These are phyloP conservation scores for Lachnellula hyalina DNA, from an alignment of 2,329 filamentous ascomycete species.

Conservation along the genomic window DNA sequence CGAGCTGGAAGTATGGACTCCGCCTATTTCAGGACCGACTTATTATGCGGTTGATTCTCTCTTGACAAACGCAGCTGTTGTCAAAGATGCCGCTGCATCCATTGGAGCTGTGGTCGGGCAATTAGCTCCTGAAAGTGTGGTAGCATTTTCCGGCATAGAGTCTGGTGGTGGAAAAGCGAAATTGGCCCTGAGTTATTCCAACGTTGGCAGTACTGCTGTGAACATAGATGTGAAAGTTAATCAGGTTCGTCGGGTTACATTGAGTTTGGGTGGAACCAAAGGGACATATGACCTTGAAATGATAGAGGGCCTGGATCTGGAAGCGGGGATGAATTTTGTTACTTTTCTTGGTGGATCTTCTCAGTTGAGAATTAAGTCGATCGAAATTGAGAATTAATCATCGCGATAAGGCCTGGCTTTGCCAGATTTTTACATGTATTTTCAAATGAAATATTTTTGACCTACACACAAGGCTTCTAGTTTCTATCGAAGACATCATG, in stretches of 20 bases:
- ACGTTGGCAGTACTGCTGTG: background rate
- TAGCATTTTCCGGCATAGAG: slow-evolving; percentile 9
- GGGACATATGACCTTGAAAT: slow-evolving; percentile 1
- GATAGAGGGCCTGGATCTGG: background rate
- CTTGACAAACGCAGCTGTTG: slow-evolving; percentile 2
- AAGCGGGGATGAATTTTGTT: slow-evolving; percentile 9
- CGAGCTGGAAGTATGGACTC: slow-evolving; percentile 14
- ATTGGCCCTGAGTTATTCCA: slow-evolving; percentile 6
- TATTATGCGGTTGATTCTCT: slow-evolving; percentile 16
- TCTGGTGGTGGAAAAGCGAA: background rate
- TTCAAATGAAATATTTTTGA: no score
- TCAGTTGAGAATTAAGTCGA: background rate
- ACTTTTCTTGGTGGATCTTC: slow-evolving; percentile 7
- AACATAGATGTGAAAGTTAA: slow-evolving; percentile 5
- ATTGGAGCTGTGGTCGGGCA: slow-evolving; percentile 10
- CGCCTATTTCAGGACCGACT: background rate
- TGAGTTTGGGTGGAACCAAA: slow-evolving; percentile 1
- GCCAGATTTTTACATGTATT: no score
- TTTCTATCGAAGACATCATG: no score
- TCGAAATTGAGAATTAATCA: background rate
- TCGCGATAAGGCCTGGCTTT: no score
- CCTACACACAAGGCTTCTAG: no score
- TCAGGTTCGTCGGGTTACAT: slow-evolving; percentile 1
- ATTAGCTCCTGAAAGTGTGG: background rate
- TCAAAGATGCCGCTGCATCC: slow-evolving; percentile 1